Evolutionary conservation across 2,329 filamentous ascomycete species (phyloP).

Genomic region (Fusarium citri): DNA sequence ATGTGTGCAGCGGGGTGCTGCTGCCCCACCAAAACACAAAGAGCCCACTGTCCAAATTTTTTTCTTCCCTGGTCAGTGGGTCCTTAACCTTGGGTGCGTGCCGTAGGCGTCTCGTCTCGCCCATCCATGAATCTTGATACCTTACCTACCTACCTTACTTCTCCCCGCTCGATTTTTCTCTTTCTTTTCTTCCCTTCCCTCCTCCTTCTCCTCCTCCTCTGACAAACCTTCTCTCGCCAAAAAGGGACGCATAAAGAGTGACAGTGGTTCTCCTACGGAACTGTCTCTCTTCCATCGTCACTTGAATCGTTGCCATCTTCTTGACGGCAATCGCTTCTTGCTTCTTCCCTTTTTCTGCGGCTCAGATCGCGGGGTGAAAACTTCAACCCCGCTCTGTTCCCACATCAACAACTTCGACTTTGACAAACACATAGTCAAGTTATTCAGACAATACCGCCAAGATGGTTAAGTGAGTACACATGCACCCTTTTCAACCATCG

Average conservation of each 20-base stretch:
- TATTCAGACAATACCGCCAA: constrained; percentile 80
- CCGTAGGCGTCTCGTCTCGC: constrained; percentile 22
- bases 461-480: constrained; percentile 96
- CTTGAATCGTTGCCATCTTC: constrained; percentile 47
- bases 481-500: constrained; percentile 5
- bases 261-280: constrained; percentile 52
- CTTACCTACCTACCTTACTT: constrained; percentile 38
- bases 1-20: constrained; percentile 26
- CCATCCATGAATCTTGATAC: constrained; percentile 44
- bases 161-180: constrained; percentile 46
- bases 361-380: constrained; percentile 56
- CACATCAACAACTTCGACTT: constrained; percentile 52
- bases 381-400: constrained; percentile 60
- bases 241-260: constrained; percentile 56
- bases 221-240: constrained; percentile 43
- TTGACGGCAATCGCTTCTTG: constrained; percentile 46
- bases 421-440: constrained; percentile 54
- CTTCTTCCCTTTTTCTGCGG: constrained; percentile 41
- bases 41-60: constrained; percentile 42
- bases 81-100: constrained; percentile 21
- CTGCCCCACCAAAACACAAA: constrained; percentile 31
- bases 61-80: constrained; percentile 40
- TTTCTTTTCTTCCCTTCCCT: constrained; percentile 36
- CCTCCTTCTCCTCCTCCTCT: constrained; percentile 25
- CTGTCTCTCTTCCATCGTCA: constrained; percentile 55